Percentiles rank a stretch among this genome's conserved stretches.
Conservation (phyloP, 2,329 filamentous ascomycete species). For the Microsporum audouinii region DNA sequence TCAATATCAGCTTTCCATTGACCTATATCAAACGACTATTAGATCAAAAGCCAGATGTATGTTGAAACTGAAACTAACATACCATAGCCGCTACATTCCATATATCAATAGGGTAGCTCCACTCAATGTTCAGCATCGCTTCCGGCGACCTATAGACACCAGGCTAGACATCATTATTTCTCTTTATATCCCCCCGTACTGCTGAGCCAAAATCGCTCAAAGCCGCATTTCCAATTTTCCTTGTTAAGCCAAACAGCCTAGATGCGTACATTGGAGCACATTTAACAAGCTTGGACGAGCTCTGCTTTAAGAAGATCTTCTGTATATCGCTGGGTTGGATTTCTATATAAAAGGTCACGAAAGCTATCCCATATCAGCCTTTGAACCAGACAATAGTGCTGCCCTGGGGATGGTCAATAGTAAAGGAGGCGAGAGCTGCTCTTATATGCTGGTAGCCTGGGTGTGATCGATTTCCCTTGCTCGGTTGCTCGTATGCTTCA, state of each 20-base stretch:
- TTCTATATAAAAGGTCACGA: neutral
- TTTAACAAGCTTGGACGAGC: neutral
- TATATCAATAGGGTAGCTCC: constrained; percentile 40
- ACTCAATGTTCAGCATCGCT: constrained; percentile 37
- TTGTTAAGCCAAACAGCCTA: constrained; percentile 24
- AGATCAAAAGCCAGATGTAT: no score
- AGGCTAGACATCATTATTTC: constrained; percentile 36
- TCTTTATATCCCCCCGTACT: constrained; percentile 26
- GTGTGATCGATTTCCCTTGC: no score
- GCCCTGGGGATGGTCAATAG: no score
- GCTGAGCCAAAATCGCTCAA: constrained; percentile 32
- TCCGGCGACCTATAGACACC: constrained; percentile 28
- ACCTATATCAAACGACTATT: no score
- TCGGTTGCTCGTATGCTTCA: neutral
- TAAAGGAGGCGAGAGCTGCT: no score
- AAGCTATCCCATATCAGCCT: no score
- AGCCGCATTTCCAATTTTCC: constrained; percentile 23
- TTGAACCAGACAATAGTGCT: no score
- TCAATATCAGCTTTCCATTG: neutral
- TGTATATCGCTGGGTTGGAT: neutral
- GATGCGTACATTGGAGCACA: neutral
- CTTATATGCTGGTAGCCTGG: no score
- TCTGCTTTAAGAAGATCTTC: neutral
- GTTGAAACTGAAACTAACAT: constrained; percentile 13
- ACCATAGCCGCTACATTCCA: constrained; percentile 43